A percentile compares a stretch with the other conserved stretches of the same genome.
Conservation (phyloP, 2,329 filamentous ascomycete genomes). For the Myriosclerotinia scirpicola region DNA sequence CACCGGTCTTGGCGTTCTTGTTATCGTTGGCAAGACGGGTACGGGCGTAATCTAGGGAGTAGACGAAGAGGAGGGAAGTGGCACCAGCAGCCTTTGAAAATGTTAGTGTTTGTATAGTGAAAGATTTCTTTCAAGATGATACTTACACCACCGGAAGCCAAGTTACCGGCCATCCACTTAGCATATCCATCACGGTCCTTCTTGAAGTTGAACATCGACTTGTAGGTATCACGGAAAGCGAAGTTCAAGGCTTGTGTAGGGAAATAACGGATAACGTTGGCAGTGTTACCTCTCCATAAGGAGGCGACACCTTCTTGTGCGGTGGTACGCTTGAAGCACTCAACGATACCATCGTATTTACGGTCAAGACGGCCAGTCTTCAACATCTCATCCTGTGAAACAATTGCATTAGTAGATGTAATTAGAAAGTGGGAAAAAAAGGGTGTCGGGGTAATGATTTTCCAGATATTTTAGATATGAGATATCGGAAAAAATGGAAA, state of each 20-base stretch:
- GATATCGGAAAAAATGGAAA: conserved; percentile 13
- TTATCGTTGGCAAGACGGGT: conserved; percentile 99
- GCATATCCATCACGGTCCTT: conserved; percentile 98
- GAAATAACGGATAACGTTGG: conserved; percentile 99
- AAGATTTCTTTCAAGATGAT: conserved; percentile 20
- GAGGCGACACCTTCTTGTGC: conserved; percentile 90
- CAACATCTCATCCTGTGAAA: conserved; percentile 94
- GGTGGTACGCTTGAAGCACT: conserved; percentile 94
- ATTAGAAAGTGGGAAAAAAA: background rate
- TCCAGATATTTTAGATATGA: background rate
- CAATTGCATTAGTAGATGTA: conserved; percentile 29
- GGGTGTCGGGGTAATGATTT: conserved; percentile 6
- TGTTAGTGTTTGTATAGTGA: conserved; percentile 20
- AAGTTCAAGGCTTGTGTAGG: conserved; percentile 99
- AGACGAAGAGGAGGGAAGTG: conserved; percentile 99
- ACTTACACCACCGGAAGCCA: conserved; percentile 99
- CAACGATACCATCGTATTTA: conserved; percentile 89
- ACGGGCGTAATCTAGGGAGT: conserved; percentile 99
- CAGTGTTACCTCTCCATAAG: conserved; percentile 99
- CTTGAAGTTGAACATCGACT: conserved; percentile 99
- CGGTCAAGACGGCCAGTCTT: conserved; percentile 97
- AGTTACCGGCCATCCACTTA: conserved; percentile 99
- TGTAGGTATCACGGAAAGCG: conserved; percentile 99
- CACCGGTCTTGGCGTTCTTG: conserved; percentile 96
- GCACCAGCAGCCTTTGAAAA: conserved; percentile 80